These are phyloP conservation scores for Yarrowia hollandica DNA, from an alignment of 805 yeast species.

Conservation along the genomic window DNA sequence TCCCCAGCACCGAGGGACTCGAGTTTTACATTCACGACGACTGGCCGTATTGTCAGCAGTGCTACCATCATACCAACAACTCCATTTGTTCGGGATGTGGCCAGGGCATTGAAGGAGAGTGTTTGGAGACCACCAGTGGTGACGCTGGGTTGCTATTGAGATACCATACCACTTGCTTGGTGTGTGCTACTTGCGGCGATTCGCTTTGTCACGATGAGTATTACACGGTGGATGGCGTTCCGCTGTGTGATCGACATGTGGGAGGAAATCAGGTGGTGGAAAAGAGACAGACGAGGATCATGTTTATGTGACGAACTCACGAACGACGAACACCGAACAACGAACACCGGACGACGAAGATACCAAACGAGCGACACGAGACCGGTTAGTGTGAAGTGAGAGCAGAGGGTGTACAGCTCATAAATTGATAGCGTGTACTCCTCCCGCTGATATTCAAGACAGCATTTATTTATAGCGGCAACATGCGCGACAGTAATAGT, in stretches of 20 bases:
- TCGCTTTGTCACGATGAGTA: conserved; percentile 39
- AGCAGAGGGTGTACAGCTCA: too few relatives aligned
- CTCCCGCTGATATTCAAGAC: too few relatives aligned
- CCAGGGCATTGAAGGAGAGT: conserved; percentile 82
- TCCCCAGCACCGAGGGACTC: conserved; percentile 35
- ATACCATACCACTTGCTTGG: conserved; percentile 74
- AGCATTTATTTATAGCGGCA: too few relatives aligned
- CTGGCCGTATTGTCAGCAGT: conserved; percentile 76
- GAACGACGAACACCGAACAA: too few relatives aligned
- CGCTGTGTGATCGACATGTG: conserved; percentile 44
- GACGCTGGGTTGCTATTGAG: conserved; percentile 56
- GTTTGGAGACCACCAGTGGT: conserved; percentile 58
- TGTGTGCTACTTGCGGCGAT: conserved; percentile 59
- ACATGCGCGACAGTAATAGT: too few relatives aligned
- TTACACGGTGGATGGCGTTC: conserved; percentile 40
- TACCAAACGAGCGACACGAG: too few relatives aligned
- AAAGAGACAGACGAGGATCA: conserved; percentile 39
- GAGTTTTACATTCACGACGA: conserved; percentile 70
- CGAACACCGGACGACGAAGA: too few relatives aligned
- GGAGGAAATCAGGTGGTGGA: conserved; percentile 34
- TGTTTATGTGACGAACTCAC: conserved; percentile 40
- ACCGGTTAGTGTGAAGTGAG: too few relatives aligned
- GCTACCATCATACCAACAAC: conserved; percentile 72
- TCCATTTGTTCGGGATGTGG: conserved; percentile 73
- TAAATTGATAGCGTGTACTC: too few relatives aligned